phyloP scores from a whole-genome alignment of 1,284 basidiomycete genomes.

The Ustilago curta region DNA sequence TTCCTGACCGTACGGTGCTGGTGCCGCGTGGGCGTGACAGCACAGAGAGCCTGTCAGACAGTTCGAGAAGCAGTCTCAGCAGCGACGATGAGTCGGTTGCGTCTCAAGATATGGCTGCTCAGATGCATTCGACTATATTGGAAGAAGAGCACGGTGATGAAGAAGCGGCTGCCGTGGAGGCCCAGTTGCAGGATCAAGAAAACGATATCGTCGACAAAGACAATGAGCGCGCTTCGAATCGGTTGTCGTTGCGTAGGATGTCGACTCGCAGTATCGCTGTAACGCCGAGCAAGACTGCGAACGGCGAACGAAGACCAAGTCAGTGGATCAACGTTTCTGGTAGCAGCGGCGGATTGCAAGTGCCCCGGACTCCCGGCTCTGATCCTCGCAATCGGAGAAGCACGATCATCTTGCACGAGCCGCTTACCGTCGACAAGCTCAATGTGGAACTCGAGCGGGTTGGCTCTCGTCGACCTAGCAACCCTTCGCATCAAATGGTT shows the following conservation, averaged over 20 bases:
- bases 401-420: constrained; percentile 43
- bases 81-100: constrained; percentile 12
- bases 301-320: constrained; percentile 21
- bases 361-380: constrained; percentile 22
- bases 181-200: constrained; percentile 11
- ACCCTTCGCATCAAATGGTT: constrained; percentile 25
- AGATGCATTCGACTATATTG: constrained; percentile 29
- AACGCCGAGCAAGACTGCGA: too few species aligned
- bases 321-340: constrained; percentile 9
- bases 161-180: constrained; percentile 5
- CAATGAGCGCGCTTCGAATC: not conserved
- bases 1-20: constrained; percentile 38
- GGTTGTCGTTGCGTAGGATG: constrained; percentile 14
- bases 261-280: constrained; percentile 4
- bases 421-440: constrained; percentile 8
- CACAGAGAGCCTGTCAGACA: constrained; percentile 10
- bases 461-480: constrained; percentile 11
- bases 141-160: constrained; percentile 26
- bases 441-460: constrained; percentile 11
- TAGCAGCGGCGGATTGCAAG: not conserved
- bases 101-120: constrained; percentile 1
- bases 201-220: constrained; percentile 10
- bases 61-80: constrained; percentile 12
- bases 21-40: constrained; percentile 23
- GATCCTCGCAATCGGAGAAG: constrained; percentile 33